These are phyloP conservation scores for Helenozyma baotianmanensis DNA, from an alignment of 805 yeast genomes.

Conservation along the genomic window DNA sequence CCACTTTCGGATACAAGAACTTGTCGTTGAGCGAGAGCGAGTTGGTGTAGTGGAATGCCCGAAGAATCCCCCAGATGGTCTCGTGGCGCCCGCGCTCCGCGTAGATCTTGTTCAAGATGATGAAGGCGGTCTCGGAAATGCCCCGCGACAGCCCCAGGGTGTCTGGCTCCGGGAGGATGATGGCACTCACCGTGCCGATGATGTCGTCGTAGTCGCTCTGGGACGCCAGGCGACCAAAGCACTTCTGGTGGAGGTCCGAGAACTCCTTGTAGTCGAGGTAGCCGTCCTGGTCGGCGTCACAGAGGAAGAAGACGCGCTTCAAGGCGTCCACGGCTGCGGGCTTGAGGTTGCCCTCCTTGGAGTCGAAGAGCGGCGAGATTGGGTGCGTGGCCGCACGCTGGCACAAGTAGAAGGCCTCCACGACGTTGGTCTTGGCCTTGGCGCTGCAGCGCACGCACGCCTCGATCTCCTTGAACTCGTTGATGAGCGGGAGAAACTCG, in stretches of 20 bases:
- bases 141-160: constrained; percentile 37
- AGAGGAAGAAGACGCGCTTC: constrained; percentile 72
- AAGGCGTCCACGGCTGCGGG: constrained; percentile 74
- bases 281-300: constrained; percentile 92
- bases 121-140: constrained; percentile 68
- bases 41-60: constrained; percentile 88
- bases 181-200: constrained; percentile 26
- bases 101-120: constrained; percentile 71
- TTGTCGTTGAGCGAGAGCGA: constrained; percentile 80
- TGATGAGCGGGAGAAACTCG: constrained; percentile 78
- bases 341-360: constrained; percentile 80
- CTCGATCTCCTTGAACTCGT: constrained; percentile 92
- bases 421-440: constrained; percentile 74
- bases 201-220: constrained; percentile 36
- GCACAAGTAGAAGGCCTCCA: constrained; percentile 88
- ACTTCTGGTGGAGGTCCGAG: constrained; percentile 60
- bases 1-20: constrained; percentile 73
- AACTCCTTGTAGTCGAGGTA: constrained; percentile 68
- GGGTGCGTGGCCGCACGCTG: constrained; percentile 93
- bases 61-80: constrained; percentile 90
- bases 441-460: constrained; percentile 89
- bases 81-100: constrained; percentile 94
- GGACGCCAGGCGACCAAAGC: constrained; percentile 52
- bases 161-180: constrained; percentile 22
- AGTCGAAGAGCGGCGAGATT: constrained; percentile 85